A percentile compares a stretch with the other conserved stretches of the same genome.
These are phyloP conservation scores for Alternaria burnsii DNA, from an alignment of 2,329 filamentous ascomycete species.

Conservation along the genomic window DNA sequence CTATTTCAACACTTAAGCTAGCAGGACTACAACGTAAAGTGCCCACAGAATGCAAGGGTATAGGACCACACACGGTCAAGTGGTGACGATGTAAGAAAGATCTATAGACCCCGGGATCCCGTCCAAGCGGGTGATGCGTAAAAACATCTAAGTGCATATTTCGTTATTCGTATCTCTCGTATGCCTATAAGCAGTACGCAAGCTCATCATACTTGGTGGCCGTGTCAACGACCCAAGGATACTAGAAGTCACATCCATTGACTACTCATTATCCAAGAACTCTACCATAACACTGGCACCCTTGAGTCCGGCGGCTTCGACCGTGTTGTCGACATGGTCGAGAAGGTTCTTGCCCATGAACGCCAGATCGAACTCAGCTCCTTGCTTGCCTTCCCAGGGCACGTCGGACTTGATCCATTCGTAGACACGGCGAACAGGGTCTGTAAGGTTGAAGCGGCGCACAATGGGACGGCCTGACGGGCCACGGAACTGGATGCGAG, in stretches of 20 bases:
- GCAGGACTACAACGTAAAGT: conserved; percentile 3
- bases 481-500: conserved; percentile 85
- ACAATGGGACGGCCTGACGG: conserved; percentile 81
- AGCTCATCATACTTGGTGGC: neutral
- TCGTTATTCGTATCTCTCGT: neutral
- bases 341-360: conserved; percentile 88
- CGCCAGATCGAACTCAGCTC: conserved; percentile 85
- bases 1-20: neutral
- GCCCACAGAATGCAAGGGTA: conserved; percentile 21
- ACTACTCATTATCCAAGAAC: conserved; percentile 59
- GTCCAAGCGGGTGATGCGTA: neutral
- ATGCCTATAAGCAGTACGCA: neutral
- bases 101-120: conserved; percentile 16
- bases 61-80: conserved; percentile 11
- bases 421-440: conserved; percentile 83
- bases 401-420: conserved; percentile 91
- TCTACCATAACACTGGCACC: conserved; percentile 97
- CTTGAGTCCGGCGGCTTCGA: conserved; percentile 84
- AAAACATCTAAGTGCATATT: conserved; percentile 5
- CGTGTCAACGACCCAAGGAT: neutral
- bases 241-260: neutral
- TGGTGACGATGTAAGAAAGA: conserved; percentile 11
- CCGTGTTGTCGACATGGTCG: conserved; percentile 73
- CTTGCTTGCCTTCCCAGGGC: conserved; percentile 82
- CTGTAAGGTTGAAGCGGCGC: conserved; percentile 79